These are phyloP conservation scores for Lunasporangiospora selenospora DNA, from an alignment of 192 early-diverging fungal genomes.

Conservation along the genomic window DNA sequence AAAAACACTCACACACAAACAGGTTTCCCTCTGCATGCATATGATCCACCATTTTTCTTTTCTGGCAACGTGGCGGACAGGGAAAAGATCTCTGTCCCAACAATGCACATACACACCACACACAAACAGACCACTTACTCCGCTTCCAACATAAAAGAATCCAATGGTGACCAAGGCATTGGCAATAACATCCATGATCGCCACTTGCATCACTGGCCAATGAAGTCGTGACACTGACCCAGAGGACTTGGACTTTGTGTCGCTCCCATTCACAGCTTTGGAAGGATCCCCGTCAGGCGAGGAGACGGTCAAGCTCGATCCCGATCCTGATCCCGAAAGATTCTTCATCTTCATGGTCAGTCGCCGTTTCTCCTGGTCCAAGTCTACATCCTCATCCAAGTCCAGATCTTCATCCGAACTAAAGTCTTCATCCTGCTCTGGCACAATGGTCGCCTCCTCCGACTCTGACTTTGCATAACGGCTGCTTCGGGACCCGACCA, in stretches of 20 bases:
- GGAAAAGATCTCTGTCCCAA: too few relatives aligned
- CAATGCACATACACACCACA: background rate
- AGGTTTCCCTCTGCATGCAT: too few relatives aligned
- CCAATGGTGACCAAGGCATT: slow-evolving; percentile 63
- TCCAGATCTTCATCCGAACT: slow-evolving; percentile 17
- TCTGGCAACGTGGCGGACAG: too few relatives aligned
- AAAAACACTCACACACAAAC: background rate
- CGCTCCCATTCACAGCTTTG: too few relatives aligned
- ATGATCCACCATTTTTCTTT: too few relatives aligned
- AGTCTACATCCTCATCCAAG: slow-evolving; percentile 16
- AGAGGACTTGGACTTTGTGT: background rate
- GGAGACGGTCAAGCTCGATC: too few relatives aligned
- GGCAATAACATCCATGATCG: slow-evolving; percentile 59
- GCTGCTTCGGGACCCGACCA: background rate
- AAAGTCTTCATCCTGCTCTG: background rate
- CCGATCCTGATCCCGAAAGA: too few relatives aligned
- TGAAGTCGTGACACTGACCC: slow-evolving; percentile 10
- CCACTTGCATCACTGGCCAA: slow-evolving; percentile 36
- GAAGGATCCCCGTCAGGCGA: too few relatives aligned
- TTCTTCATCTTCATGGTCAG: background rate
- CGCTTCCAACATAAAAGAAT: slow-evolving; percentile 64
- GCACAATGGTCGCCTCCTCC: too few relatives aligned
- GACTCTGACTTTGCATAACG: too few relatives aligned
- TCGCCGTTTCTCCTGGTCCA: slow-evolving; percentile 17
- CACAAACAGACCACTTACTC: slow-evolving; percentile 48